Conservation (phyloP, 139 green algal species). For the Micractinium conductrix region DNA sequence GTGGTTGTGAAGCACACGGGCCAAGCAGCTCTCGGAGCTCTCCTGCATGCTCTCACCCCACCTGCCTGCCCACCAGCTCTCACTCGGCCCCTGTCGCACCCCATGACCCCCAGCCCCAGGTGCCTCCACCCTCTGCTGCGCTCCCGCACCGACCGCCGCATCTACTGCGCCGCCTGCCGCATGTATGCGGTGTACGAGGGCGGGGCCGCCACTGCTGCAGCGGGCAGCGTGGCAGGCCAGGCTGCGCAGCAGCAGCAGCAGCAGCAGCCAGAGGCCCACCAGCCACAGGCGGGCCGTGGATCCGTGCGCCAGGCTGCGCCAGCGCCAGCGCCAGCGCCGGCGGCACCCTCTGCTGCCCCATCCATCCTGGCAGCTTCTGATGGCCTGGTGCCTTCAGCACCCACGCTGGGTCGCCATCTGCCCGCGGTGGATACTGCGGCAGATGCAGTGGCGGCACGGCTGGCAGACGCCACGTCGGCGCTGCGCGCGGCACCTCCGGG, state of each 20-base stretch:
- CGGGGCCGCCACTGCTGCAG: not conserved
- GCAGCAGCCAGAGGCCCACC: not conserved
- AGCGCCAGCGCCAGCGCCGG: not conserved
- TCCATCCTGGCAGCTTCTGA: no score
- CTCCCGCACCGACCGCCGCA: constrained; percentile 13
- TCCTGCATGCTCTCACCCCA: not conserved
- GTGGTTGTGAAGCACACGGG: no score
- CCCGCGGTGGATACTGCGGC: constrained; percentile 6
- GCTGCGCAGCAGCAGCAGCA: not conserved
- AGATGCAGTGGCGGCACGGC: not conserved
- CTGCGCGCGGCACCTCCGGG: not conserved
- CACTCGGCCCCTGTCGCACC: not conserved
- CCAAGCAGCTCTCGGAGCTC: not conserved
- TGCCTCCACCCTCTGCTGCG: constrained; percentile 36
- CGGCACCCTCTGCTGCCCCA: not conserved
- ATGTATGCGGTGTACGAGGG: constrained; percentile 19
- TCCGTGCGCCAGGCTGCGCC: not conserved
- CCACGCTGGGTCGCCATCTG: not conserved
- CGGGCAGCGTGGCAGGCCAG: not conserved
- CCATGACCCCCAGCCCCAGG: not conserved
- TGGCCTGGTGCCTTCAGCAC: no score
- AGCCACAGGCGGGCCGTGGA: not conserved
- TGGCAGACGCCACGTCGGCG: not conserved
- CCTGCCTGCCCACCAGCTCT: not conserved
- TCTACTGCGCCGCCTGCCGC: constrained; percentile 34